Conservation (phyloP, 2,329 filamentous ascomycete genomes). For the Pestalotiopsis sp. region DNA sequence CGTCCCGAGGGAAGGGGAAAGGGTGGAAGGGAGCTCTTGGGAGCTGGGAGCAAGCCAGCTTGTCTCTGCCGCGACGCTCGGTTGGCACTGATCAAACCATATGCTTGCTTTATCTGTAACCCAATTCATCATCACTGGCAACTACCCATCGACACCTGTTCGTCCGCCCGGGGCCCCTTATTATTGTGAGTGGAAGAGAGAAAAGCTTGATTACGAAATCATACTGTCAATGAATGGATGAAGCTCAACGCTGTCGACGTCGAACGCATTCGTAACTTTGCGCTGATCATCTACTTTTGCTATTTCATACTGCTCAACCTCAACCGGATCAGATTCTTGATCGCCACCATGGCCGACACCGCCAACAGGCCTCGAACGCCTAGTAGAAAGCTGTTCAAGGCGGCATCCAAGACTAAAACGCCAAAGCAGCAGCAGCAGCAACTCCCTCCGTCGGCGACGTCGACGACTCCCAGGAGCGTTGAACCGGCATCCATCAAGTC, state of each 20-base stretch:
- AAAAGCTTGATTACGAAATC: neutral
- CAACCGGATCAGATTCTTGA: conserved; percentile 21
- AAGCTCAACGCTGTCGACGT: conserved; percentile 11
- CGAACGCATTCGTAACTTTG: conserved; percentile 24
- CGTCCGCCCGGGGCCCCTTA: neutral
- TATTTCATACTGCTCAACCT: conserved; percentile 26
- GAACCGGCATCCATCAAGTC: neutral
- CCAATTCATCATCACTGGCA: neutral
- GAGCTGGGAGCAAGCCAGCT: neutral
- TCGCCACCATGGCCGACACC: conserved; percentile 28
- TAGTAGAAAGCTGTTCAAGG: conserved; percentile 33
- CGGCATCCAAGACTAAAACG: conserved; percentile 32
- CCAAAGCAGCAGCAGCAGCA: conserved; percentile 23
- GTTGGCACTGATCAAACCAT: neutral
- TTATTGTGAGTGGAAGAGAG: neutral
- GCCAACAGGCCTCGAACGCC: conserved; percentile 27
- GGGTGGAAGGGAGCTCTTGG: neutral
- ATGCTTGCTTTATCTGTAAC: neutral
- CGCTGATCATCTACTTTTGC: conserved; percentile 25
- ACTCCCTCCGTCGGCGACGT: neutral
- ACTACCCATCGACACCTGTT: neutral
- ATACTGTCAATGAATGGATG: neutral
- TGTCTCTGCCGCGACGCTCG: neutral
- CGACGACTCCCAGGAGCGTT: conserved; percentile 4
- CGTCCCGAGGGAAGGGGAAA: neutral